Base-by-base conservation (phyloP, 768 basidiomycete species). In the Gautieria morchelliformis region DNA sequence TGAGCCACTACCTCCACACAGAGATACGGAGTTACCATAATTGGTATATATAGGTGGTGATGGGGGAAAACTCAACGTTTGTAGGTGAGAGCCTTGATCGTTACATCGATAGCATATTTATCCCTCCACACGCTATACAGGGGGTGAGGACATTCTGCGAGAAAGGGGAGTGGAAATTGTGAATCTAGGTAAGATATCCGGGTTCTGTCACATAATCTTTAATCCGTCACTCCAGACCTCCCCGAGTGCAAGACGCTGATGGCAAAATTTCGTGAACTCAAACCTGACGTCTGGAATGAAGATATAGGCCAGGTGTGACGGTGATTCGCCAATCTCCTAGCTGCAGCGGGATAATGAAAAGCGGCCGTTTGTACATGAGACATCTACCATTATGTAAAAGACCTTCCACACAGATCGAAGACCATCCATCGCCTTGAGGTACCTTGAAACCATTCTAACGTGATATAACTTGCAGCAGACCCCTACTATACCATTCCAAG, bases 241-340 rank as follows among this genome's bases (percentile, higher is more conserved):
- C 61, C 70, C 6, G 74, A 75, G 24, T 83, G 83, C 66, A 79
- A 76, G 62, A 68, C 67, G 7, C 62, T 85, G 60, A 82, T 86
- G 83, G 47, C 52, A 8, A 70, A 68, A 42, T 87, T 84, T 65
- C 84, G 86, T 46, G 60, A 67, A 27, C 74, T 77, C 59, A 74
- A 77, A 8, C 83, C 81, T 32, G 75, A 82, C 70, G 78, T 84
- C 17, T 83, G 81, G 81, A 72, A 77, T 61, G 82, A 83, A 63
- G 83, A 84, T 66, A 82, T 83, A 46, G 83, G 82, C 20, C 76
- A 78, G 61, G 60, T 22, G n/a, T 56, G 52, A 59, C 45, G 40
- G 14, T n/a, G 14, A 41, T 41, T 41, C 40, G n/a, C n/a, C 40
- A 4, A 27, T n/a, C n/a, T n/a, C n/a, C n/a, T n/a, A n/a, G n/a